A percentile compares a stretch with the other conserved stretches of the same genome.
Evolutionary conservation across 1,284 basidiomycete genomes (phyloP).

Genomic region (Caloboletus firmus): DNA sequence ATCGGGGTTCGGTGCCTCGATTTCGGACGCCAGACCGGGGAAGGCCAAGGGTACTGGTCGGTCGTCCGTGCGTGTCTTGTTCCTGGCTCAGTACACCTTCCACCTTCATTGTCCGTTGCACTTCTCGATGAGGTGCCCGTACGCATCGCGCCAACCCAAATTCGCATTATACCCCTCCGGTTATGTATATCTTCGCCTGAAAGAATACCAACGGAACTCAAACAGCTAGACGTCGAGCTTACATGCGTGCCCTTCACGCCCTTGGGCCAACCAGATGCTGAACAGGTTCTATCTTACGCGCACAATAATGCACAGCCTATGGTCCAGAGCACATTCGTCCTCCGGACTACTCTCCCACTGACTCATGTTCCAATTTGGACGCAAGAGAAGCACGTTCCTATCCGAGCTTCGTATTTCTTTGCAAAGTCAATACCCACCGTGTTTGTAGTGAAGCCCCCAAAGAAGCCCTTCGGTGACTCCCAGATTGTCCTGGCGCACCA

Average conservation of each 20-base stretch:
- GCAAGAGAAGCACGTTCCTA: constrained; percentile 33
- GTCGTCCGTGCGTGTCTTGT: constrained; percentile 14
- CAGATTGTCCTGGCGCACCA: not conserved
- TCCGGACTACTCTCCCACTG: constrained; percentile 41
- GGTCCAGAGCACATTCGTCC: constrained; percentile 1
- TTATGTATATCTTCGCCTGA: constrained; percentile 41
- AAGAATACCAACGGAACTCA: constrained; percentile 29
- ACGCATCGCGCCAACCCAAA: constrained; percentile 61
- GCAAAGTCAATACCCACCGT: constrained; percentile 52
- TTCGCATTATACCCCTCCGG: constrained; percentile 52
- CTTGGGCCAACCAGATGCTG: constrained; percentile 2
- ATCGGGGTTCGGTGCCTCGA: constrained; percentile 54
- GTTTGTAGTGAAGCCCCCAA: constrained; percentile 60
- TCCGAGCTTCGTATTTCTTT: constrained; percentile 62
- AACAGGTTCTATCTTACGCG: not conserved
- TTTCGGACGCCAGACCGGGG: constrained; percentile 3
- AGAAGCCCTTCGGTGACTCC: constrained; percentile 17
- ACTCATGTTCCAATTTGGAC: constrained; percentile 46
- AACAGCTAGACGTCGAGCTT: constrained; percentile 41
- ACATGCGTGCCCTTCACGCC: constrained; percentile 25
- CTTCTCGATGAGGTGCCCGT: constrained; percentile 35
- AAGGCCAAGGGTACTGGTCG: constrained; percentile 19
- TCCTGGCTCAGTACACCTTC: constrained; percentile 1
- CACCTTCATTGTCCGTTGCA: constrained; percentile 34
- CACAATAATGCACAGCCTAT: not conserved